Base-by-base conservation (phyloP, 2,329 filamentous ascomycete species). In the Coccinonectria pachysandricola region DNA sequence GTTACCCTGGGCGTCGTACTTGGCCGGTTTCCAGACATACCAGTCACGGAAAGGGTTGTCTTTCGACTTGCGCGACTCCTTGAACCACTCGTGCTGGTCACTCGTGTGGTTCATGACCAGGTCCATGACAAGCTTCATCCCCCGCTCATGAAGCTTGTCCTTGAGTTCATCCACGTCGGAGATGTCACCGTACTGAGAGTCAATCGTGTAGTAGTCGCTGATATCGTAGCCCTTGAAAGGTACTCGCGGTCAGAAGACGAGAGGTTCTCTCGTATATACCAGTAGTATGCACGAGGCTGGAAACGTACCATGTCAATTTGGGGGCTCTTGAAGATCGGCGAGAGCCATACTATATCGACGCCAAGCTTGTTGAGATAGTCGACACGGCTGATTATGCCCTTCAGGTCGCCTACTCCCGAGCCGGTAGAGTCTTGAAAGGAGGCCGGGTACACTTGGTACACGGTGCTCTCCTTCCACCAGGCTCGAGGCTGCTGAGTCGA, bases 61-160 rank as follows among this genome's bases (percentile, higher is more conserved):
- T 40, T 64, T 71, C 15, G 61, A 65, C 34, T 60, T 64, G 27
- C 65, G 57, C 11, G 68, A 67, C 37, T 72, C 61, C 23, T 62
- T 53, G 50, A 75, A 75, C 71, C 71, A 75, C 17, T 57, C 52
- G 38, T 75, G 69, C 46, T 73, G 56, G 35, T 64, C 52, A 21
- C 53, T 60, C 1, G 78, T 84, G 48, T 86, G 79, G 36, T 84
- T 85, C 27, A 83, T 69, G 2, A 85, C 80, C 7, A 85, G 55
- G 42, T 85, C 79, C 39, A 84, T 66, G 12, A 85, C 65, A 8
- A 85, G 57, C 46, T 75, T 78, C 68, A 85, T 79, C 3, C 65
- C 69, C 3, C 74, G 59, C 16, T 64, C 50, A 33, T 83, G 75
- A 14, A 73, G 65, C 13, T 65, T 65, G 24, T 70, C 50, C 27